Base-by-base conservation (phyloP, 345 rosid species). In the Dovyalis caffra region DNA sequence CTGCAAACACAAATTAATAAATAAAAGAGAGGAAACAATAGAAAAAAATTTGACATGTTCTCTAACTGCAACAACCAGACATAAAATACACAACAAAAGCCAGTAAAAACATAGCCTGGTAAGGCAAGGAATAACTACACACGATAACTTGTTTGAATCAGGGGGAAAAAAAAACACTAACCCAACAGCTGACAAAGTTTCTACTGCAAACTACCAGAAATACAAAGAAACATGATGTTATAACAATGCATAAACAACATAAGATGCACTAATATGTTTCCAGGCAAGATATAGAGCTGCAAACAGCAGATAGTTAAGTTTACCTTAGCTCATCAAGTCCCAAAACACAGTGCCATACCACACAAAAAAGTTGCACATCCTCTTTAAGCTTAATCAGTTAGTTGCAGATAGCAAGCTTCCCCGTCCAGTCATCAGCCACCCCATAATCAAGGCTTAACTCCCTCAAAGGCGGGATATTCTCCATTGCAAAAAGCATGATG, bases 401-500 rank as follows among this genome's bases (percentile, higher is more conserved):
- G 80, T 80, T 92, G 85, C 93, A 92, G 72, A 92, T 89, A 35
- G 93, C 78, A 63, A 92, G 98, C 85, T 95, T 95, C 76, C 87
- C 91, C 1, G 81, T 80, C 86, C 88, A 84, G 26, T 95, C 99
- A 83, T 89, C 92, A 68, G 89, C 86, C 43, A 91, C 91, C 64
- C 99, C 99, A 76, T 95, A 95, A 78, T 93, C 98, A 72, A 95
- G 91, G 83, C 99, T 91, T 23, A 95, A 91, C 84, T 93, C 96
- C 78, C 88, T 87, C 85, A 95, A 66, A 45, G 99, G 97, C 71
- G 95, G 97, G 61, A 95, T 93, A 71, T 90, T 90, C 82, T 95
- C 98, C 83, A 88, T 69, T 6, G 98, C 91, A 20, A 93, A 95
- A 76, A 95, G 90, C 99, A 93, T 95, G 70, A 90, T 85, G 61